phyloP scores from a whole-genome alignment of 805 yeast genomes.

The Priceomyces castillae region DNA sequence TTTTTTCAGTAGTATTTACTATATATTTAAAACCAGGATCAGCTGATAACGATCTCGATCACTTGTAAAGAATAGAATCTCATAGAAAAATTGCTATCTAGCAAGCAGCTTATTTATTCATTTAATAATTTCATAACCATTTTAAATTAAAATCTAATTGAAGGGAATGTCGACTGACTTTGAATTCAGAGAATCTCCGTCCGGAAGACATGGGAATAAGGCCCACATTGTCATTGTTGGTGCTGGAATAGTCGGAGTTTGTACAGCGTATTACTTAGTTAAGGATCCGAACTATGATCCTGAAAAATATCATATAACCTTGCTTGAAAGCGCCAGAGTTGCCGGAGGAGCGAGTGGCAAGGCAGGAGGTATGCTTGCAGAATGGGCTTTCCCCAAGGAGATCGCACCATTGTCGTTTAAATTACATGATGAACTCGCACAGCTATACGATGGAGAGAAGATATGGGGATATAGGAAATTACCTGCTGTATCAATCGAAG shows the following conservation, averaged over 20 bases:
- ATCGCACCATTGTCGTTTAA: conserved; percentile 85
- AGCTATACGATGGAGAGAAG: conserved; percentile 73
- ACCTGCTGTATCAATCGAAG: conserved; percentile 83
- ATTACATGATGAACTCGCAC: conserved; percentile 79
- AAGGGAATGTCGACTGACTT: conserved; percentile 29
- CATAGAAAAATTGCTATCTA: no score
- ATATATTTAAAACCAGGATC: no score
- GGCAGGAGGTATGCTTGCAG: conserved; percentile 92
- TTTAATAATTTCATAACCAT: no score
- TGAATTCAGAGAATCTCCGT: conserved; percentile 38
- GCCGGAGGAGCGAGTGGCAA: conserved; percentile 98
- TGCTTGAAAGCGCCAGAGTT: conserved; percentile 84
- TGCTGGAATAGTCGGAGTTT: conserved; percentile 95
- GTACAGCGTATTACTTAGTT: conserved; percentile 87
- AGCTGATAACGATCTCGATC: no score
- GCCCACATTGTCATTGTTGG: conserved; percentile 83
- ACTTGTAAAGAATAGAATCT: no score
- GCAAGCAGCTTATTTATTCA: no score
- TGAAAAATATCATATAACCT: conserved; percentile 71
- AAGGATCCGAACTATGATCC: conserved; percentile 79
- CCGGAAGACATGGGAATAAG: conserved; percentile 55
- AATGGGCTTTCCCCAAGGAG: conserved; percentile 97
- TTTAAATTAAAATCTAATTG: background rate
- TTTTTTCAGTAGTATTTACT: no score
- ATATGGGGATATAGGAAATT: conserved; percentile 93